Evolutionary conservation across 768 basidiomycete genomes (phyloP).

Genomic region (Chlorophyllum brunneum): DNA sequence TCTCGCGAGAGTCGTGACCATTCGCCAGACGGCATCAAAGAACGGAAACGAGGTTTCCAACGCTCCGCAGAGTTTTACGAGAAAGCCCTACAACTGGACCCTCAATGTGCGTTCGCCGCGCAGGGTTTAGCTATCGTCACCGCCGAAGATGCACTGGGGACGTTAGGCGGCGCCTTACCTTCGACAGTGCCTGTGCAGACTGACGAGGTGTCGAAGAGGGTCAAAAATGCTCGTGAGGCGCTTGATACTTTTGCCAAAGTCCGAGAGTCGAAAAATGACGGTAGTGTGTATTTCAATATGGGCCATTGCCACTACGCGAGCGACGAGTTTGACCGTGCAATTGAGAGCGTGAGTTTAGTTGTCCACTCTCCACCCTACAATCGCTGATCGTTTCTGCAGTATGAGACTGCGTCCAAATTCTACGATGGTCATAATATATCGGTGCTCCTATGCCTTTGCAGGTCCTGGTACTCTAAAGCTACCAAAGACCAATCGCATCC

Average conservation of each 20-base stretch:
- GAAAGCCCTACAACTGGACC: constrained; percentile 82
- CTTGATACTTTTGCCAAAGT: constrained; percentile 88
- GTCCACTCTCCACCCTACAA: neutral
- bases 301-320: constrained; percentile 92
- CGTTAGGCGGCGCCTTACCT: constrained; percentile 49
- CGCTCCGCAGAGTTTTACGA: constrained; percentile 90
- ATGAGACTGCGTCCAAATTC: constrained; percentile 87
- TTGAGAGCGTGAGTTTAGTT: constrained; percentile 74
- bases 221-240: constrained; percentile 81
- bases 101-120: constrained; percentile 86
- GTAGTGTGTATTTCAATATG: constrained; percentile 92
- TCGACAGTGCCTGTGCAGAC: constrained; percentile 30
- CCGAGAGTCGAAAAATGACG: constrained; percentile 75
- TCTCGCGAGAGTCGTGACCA: constrained; percentile 80
- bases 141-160: constrained; percentile 86
- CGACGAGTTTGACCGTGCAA: constrained; percentile 94
- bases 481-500: constrained; percentile 81
- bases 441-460: constrained; percentile 79
- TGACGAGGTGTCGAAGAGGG: constrained; percentile 64
- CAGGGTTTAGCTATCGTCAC: constrained; percentile 93
- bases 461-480: constrained; percentile 94
- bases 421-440: constrained; percentile 71
- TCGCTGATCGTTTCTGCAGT: constrained; percentile 45
- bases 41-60: constrained; percentile 74
- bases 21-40: constrained; percentile 52